Base-by-base conservation (phyloP, 371 early-diverging fungal genomes). In the Mucor velutinosus region DNA sequence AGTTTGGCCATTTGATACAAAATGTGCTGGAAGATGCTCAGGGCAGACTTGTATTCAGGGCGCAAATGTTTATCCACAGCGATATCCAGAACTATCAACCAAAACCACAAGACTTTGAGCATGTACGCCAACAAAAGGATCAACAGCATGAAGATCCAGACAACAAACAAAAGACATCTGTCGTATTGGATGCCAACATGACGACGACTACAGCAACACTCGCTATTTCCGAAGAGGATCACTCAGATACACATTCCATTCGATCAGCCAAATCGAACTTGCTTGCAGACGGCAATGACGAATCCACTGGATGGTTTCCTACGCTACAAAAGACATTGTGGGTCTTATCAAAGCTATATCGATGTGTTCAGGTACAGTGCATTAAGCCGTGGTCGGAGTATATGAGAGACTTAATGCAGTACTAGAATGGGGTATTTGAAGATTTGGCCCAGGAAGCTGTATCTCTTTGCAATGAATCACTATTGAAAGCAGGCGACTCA, bases 1-100 rank as follows among this genome's bases (percentile, higher is more conserved):
- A 84, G n/a, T 92, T 92, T 70, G 89, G 92, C 41, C 77, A 85
- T 64, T 76, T 89, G 35, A 90, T 93, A 27, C 86, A 86, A 58
- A 86, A 89, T 59, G 87, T 96, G 33, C 76, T 95, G 58, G 87
- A 93, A 75, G 96, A 96, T 77, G 78, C 95, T 5, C 97, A 96
- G 75, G 88, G 85, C 45, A 79, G 94, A 23, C 86, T 97, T 30
- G 92, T 90, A 6, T 96, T 95, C 77, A 82, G 95, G 32, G 92
- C 94, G 4, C 92, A 95, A 76, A 80, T 87, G 39, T 96, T 86
- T 75, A 92, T 96, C 33, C 83, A 87, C 29, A 76, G 82, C 30
- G 91, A 94, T 65, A 92, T 96, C 55, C 88, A 90, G 71, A 82
- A 81, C n/a, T 94, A 90, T 79, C 86, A 86, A 43, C 87, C 93